A percentile compares a stretch with the other conserved stretches of the same genome.
phyloP scores from a whole-genome alignment of 441 rosid genomes.

The Brassica balearica region DNA sequence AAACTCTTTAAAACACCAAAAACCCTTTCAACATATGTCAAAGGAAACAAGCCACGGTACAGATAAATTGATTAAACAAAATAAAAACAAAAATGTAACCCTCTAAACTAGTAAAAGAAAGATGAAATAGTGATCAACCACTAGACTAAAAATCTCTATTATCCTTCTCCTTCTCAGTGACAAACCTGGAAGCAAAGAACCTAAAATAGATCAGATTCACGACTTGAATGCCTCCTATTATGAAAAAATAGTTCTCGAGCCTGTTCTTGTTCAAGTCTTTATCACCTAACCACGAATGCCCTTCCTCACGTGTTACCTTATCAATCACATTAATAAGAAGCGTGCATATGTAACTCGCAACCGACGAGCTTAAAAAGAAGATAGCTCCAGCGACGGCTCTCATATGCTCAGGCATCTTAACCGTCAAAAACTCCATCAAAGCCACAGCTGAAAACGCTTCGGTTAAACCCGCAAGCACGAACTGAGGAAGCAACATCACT shows the following conservation, averaged over 20 bases:
- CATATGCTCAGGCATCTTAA: slow-evolving; percentile 65
- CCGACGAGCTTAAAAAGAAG: slow-evolving; percentile 60
- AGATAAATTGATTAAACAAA: not conserved
- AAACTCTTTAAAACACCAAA: not conserved
- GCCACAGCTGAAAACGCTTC: slow-evolving; percentile 71
- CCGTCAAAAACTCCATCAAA: slow-evolving; percentile 63
- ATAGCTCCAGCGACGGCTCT: slow-evolving; percentile 69
- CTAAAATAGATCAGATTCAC: slow-evolving; percentile 51
- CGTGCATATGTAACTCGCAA: slow-evolving; percentile 49
- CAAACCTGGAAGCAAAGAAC: slow-evolving; percentile 45
- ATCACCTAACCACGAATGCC: slow-evolving; percentile 51
- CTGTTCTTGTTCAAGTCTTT: slow-evolving; percentile 52
- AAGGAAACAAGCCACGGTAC: not conserved
- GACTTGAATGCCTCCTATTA: slow-evolving; percentile 42
- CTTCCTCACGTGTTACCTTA: slow-evolving; percentile 25
- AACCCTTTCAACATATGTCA: not conserved
- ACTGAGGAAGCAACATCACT: slow-evolving; percentile 60
- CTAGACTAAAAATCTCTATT: not conserved
- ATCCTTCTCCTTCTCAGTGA: slow-evolving; percentile 22
- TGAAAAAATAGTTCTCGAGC: slow-evolving; percentile 54
- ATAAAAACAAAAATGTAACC: not conserved
- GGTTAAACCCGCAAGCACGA: slow-evolving; percentile 55
- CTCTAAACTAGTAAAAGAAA: not conserved
- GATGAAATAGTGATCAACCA: not conserved
- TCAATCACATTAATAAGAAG: slow-evolving; percentile 48